Evolutionary conservation across 495 filamentous ascomycete species (phyloP).

Genomic region (Astrothelium subdiscretum): DNA sequence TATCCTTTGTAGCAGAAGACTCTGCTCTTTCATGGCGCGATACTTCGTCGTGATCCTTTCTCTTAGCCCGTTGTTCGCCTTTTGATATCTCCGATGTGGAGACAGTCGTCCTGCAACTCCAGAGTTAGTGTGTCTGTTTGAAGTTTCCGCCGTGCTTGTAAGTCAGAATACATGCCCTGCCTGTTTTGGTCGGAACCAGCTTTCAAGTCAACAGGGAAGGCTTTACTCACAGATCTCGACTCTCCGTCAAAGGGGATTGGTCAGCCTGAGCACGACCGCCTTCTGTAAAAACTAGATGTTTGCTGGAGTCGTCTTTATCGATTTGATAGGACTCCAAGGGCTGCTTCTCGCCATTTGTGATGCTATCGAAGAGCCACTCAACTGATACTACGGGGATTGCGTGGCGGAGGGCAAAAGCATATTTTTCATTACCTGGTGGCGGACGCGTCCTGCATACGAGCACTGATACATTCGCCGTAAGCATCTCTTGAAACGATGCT

Average conservation of each 20-base stretch:
- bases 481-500: constrained; percentile 62
- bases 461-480: constrained; percentile 54
- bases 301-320: not conserved
- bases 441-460: constrained; percentile 51
- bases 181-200: too few relatives aligned
- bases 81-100: not conserved
- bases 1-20: too few relatives aligned
- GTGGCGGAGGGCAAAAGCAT: constrained; percentile 59
- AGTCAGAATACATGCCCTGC: too few relatives aligned
- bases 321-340: constrained; percentile 29
- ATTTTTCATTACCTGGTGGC: constrained; percentile 58
- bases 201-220: not conserved
- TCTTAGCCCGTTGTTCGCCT: not conserved
- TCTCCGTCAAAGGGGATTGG: not conserved
- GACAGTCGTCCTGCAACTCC: not conserved
- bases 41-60: too few relatives aligned
- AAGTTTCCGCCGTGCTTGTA: not conserved
- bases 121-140: not conserved
- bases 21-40: too few relatives aligned
- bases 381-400: constrained; percentile 64
- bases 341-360: constrained; percentile 44
- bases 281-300: not conserved
- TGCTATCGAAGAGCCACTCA: constrained; percentile 75
- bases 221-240: not conserved
- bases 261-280: not conserved